phyloP scores from a whole-genome alignment of 495 filamentous ascomycete genomes.

The Tetracladium setigerum region DNA sequence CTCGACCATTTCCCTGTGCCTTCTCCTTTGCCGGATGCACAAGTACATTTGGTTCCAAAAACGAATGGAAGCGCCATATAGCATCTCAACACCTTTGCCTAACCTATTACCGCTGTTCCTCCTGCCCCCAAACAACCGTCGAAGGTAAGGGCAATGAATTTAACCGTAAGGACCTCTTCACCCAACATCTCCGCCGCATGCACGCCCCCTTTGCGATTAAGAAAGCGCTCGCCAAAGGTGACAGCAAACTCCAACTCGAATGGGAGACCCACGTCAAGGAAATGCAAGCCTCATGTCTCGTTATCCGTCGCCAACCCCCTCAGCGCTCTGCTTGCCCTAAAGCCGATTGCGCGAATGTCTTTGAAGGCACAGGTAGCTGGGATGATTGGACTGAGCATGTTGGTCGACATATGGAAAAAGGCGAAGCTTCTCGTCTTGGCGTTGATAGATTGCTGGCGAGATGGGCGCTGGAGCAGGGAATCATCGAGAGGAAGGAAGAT shows the following conservation, averaged over 20 bases:
- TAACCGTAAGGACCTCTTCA: constrained; percentile 70
- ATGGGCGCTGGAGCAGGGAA: constrained; percentile 50
- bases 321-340: constrained; percentile 57
- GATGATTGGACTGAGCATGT: constrained; percentile 90
- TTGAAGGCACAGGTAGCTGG: constrained; percentile 70
- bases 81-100: constrained; percentile 80
- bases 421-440: constrained; percentile 40
- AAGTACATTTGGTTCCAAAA: constrained; percentile 85
- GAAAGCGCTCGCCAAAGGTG: constrained; percentile 38
- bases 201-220: constrained; percentile 40
- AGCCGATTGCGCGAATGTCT: constrained; percentile 58
- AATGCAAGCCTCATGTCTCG: constrained; percentile 64
- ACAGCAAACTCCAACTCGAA: constrained; percentile 44
- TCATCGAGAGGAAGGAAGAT: constrained; percentile 44
- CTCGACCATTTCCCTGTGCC: constrained; percentile 74
- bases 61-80: constrained; percentile 96
- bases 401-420: constrained; percentile 75
- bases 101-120: constrained; percentile 75
- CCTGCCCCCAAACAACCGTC: constrained; percentile 55
- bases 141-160: constrained; percentile 54
- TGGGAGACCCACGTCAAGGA: constrained; percentile 50
- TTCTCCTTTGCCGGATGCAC: constrained; percentile 78
- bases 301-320: constrained; percentile 57
- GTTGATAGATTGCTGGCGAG: constrained; percentile 43
- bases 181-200: constrained; percentile 72